Evolutionary conservation across 148 eudicot genomes (phyloP).

Genomic region (Euryodendron excelsum): DNA sequence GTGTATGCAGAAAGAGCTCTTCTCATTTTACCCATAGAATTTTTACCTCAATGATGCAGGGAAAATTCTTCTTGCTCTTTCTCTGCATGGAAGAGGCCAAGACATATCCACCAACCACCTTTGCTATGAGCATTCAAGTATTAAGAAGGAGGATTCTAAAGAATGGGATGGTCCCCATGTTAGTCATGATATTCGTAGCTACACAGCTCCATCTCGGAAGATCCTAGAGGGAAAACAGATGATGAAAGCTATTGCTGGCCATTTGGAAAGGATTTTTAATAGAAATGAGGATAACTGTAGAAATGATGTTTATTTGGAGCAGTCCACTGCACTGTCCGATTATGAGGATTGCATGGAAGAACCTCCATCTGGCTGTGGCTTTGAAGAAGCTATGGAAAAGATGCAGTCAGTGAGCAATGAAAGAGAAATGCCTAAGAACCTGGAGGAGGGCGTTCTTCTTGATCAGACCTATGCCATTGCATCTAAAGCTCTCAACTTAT

Average conservation of each 20-base stretch:
- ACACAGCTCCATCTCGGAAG: slow-evolving; percentile 40
- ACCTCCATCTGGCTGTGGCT: slow-evolving; percentile 34
- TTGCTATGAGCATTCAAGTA: slow-evolving; percentile 22
- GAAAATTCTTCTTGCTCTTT: slow-evolving; percentile 66
- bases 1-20: not conserved
- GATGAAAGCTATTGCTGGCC: slow-evolving; percentile 61
- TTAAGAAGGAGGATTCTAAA: slow-evolving; percentile 22
- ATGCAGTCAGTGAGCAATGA: slow-evolving; percentile 49
- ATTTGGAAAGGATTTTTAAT: slow-evolving; percentile 64
- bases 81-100: slow-evolving; percentile 64
- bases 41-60: slow-evolving; percentile 37
- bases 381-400: slow-evolving; percentile 60
- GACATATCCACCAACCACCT: slow-evolving; percentile 31
- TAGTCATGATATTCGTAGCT: slow-evolving; percentile 20
- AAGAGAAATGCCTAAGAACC: slow-evolving; percentile 56
- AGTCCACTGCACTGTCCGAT: slow-evolving; percentile 53
- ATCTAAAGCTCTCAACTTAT: slow-evolving; percentile 62
- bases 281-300: slow-evolving; percentile 51
- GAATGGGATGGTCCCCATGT: slow-evolving; percentile 35
- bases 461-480: slow-evolving; percentile 59
- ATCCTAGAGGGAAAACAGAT: slow-evolving; percentile 52
- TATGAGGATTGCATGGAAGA: slow-evolving; percentile 55
- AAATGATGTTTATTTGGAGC: slow-evolving; percentile 58
- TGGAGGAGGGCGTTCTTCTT: slow-evolving; percentile 73
- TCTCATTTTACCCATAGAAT: not conserved